Evolutionary conservation across 2,329 filamentous ascomycete genomes (phyloP).

Genomic region (Ilyonectria sp.): DNA sequence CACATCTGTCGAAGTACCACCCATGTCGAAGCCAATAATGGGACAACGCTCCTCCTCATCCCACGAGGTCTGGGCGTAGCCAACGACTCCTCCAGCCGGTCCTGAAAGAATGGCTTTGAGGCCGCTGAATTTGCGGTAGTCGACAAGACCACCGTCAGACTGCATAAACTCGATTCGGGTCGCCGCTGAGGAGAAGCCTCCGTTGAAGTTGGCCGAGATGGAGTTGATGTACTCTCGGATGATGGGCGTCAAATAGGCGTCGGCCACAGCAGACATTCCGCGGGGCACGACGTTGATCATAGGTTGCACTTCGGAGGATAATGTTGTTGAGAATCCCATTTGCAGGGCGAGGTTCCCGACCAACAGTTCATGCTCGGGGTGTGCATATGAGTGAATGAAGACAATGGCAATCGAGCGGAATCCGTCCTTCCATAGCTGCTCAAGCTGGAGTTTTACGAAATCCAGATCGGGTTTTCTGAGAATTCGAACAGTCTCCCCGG

Average conservation of each 20-base stretch:
- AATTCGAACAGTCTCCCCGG: slow-evolving; percentile 78
- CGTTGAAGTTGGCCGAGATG: slow-evolving; percentile 45
- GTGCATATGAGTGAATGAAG: slow-evolving; percentile 8
- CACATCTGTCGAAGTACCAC: slow-evolving; percentile 81
- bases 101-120: slow-evolving; percentile 5
- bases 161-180: slow-evolving; percentile 54
- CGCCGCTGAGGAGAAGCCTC: slow-evolving; percentile 48
- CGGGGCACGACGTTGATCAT: slow-evolving; percentile 59
- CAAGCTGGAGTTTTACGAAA: neutral
- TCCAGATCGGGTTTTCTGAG: slow-evolving; percentile 71
- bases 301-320: slow-evolving; percentile 30
- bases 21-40: slow-evolving; percentile 30
- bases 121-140: slow-evolving; percentile 61
- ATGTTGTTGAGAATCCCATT: neutral
- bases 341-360: neutral
- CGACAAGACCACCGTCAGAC: slow-evolving; percentile 66
- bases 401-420: slow-evolving; percentile 6
- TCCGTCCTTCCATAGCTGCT: neutral
- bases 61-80: neutral
- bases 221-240: slow-evolving; percentile 51
- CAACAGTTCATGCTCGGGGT: neutral
- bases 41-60: neutral
- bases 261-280: slow-evolving; percentile 57
- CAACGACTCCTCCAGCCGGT: slow-evolving; percentile 5
- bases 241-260: slow-evolving; percentile 58